A percentile compares a stretch with the other conserved stretches of the same genome.
phyloP scores from a whole-genome alignment of 2,329 filamentous ascomycete species.

The Elsinoe australis region DNA sequence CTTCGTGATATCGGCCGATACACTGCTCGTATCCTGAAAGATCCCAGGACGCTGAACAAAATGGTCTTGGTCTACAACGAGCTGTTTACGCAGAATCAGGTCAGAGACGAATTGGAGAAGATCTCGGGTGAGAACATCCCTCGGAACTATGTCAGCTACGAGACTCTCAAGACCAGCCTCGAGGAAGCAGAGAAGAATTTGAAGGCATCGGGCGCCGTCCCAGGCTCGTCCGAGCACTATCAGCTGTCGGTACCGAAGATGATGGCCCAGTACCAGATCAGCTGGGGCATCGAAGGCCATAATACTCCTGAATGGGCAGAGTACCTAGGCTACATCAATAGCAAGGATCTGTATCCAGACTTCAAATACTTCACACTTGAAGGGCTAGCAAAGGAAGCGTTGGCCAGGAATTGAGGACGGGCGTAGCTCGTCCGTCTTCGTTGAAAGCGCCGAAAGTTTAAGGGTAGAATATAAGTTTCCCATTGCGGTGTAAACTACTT shows the following conservation, averaged over 20 bases:
- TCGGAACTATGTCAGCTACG: not conserved
- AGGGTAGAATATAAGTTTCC: too few species aligned
- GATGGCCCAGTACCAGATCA: constrained; percentile 39
- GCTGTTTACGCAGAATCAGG: constrained; percentile 40
- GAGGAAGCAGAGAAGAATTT: not conserved
- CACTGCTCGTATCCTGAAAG: constrained; percentile 45
- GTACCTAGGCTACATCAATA: constrained; percentile 45
- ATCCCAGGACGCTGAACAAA: constrained; percentile 48
- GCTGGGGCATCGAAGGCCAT: constrained; percentile 45
- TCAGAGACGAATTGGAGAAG: constrained; percentile 41
- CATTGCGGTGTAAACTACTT: too few species aligned
- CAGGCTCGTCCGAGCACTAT: not conserved
- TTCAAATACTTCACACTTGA: constrained; percentile 36
- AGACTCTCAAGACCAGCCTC: not conserved
- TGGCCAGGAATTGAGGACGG: too few species aligned
- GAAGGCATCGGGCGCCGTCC: not conserved
- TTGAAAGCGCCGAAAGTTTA: too few species aligned
- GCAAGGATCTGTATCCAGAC: constrained; percentile 49
- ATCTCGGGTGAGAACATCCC: constrained; percentile 40
- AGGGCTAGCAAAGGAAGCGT: too few species aligned
- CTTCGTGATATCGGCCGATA: constrained; percentile 48
- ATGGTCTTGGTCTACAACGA: constrained; percentile 45
- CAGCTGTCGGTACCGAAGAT: not conserved
- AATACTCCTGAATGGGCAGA: constrained; percentile 47
- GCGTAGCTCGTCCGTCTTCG: too few species aligned